Percentiles rank a stretch among this genome's conserved stretches.
phyloP scores from a whole-genome alignment of 495 filamentous ascomycete genomes.

The Xylaria flabelliformis region DNA sequence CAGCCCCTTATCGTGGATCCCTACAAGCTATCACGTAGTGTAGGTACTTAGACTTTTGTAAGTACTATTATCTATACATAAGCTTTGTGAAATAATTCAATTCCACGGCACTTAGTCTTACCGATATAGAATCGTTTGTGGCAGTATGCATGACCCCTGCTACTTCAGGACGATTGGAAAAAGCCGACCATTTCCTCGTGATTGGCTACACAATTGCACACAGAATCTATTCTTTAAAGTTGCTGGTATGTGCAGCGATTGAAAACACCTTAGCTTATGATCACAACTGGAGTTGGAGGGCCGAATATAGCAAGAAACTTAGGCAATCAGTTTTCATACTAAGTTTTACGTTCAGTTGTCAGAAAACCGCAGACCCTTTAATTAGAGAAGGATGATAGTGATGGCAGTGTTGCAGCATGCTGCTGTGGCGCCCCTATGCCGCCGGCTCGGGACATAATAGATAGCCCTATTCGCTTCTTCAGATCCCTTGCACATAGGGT shows the following conservation, averaged over 20 bases:
- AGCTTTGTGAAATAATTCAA: background rate
- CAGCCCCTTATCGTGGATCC: background rate
- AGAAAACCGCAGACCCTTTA: background rate
- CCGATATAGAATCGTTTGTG: slow-evolving; percentile 9
- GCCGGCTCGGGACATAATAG: background rate
- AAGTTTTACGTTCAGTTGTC: background rate
- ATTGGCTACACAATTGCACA: background rate
- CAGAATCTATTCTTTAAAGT: slow-evolving; percentile 1
- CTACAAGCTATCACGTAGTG: background rate
- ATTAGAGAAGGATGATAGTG: background rate
- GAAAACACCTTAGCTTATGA: background rate
- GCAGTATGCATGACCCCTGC: slow-evolving; percentile 2
- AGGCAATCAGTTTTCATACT: too few relatives aligned
- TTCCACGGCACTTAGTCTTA: slow-evolving; percentile 3
- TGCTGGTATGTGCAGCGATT: background rate
- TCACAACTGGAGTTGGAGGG: background rate
- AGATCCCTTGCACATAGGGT: background rate
- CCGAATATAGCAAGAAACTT: background rate
- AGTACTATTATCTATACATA: background rate
- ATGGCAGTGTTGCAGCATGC: background rate
- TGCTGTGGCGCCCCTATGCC: slow-evolving; percentile 1
- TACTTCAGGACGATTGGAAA: background rate
- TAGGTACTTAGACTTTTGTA: too few relatives aligned
- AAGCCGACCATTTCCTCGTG: background rate
- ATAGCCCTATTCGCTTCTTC: background rate